These are phyloP conservation scores for Ceratocystiopsis sp. DNA, from an alignment of 2,329 filamentous ascomycete genomes.

Conservation along the genomic window DNA sequence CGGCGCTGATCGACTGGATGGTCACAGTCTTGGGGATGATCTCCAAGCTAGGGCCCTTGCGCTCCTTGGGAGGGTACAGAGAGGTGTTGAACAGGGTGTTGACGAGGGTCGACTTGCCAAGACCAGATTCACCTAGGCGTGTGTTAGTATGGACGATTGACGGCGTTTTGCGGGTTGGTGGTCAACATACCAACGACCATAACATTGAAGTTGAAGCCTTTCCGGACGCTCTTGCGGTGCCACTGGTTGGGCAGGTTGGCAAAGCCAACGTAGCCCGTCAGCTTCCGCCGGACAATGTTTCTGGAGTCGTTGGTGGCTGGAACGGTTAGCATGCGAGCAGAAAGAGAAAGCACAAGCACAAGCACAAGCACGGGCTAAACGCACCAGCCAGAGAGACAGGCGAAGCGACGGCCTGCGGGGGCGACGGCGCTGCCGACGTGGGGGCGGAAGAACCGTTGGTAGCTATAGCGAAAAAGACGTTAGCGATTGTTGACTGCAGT, in stretches of 20 bases:
- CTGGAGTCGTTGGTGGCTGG: constrained; percentile 46
- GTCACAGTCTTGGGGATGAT: constrained; percentile 97
- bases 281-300: constrained; percentile 95
- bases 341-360: background rate
- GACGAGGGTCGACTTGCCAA: constrained; percentile 97
- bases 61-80: constrained; percentile 95
- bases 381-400: constrained; percentile 18
- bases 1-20: constrained; percentile 86
- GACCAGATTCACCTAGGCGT: constrained; percentile 76
- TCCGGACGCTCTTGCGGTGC: constrained; percentile 99
- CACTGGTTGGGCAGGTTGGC: constrained; percentile 98
- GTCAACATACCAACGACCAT: constrained; percentile 97
- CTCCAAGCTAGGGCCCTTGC: constrained; percentile 90
- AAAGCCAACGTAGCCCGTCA: constrained; percentile 97
- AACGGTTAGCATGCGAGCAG: background rate
- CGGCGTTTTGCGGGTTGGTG: too few relatives aligned
- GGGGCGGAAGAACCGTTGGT: constrained; percentile 16
- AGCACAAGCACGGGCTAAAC: background rate
- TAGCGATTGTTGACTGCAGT: constrained; percentile 14
- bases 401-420: constrained; percentile 22
- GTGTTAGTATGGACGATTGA: background rate
- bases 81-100: constrained; percentile 99
- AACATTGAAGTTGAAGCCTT: constrained; percentile 99
- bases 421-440: constrained; percentile 15
- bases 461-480: constrained; percentile 20